phyloP scores from a whole-genome alignment of 169 alveolate species.

The Plasmodium ovale region DNA sequence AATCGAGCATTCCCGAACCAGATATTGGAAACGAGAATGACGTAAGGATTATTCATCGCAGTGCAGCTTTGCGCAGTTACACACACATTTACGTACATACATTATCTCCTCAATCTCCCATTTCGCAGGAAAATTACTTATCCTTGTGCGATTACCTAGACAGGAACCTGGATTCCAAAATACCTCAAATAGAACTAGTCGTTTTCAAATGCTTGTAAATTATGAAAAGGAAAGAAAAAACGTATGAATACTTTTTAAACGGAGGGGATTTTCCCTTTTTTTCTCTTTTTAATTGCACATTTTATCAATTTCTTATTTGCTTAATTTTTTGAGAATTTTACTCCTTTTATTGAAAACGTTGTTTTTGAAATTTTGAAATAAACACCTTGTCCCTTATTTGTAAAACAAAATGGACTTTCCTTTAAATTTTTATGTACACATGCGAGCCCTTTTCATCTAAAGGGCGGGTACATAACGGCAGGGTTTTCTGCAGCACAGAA shows the following conservation, averaged over 20 bases:
- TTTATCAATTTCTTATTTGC: background rate
- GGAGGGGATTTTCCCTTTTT: background rate
- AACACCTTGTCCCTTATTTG: too few relatives aligned
- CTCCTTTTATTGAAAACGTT: background rate
- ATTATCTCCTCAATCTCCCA: too few relatives aligned
- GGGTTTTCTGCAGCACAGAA: too few relatives aligned
- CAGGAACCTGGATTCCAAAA: conserved; percentile 49
- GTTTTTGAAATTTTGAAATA: conserved; percentile 1
- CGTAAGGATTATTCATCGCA: too few relatives aligned
- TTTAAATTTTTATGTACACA: conserved; percentile 1
- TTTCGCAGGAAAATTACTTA: conserved; percentile 62
- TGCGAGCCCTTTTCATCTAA: background rate
- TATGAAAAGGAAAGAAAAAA: background rate
- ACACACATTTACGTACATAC: too few relatives aligned
- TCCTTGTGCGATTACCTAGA: conserved; percentile 29
- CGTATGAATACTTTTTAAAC: background rate
- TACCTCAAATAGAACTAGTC: conserved; percentile 40
- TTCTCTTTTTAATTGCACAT: background rate
- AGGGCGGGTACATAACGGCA: too few relatives aligned
- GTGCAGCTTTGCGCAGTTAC: too few relatives aligned
- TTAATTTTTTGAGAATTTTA: background rate
- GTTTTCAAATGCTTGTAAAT: conserved; percentile 38
- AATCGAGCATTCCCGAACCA: conserved; percentile 63
- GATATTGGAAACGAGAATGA: conserved; percentile 35
- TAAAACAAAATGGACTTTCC: too few relatives aligned